phyloP scores from a whole-genome alignment of 2,329 filamentous ascomycete species.

The Didymosphaeria variabile region DNA sequence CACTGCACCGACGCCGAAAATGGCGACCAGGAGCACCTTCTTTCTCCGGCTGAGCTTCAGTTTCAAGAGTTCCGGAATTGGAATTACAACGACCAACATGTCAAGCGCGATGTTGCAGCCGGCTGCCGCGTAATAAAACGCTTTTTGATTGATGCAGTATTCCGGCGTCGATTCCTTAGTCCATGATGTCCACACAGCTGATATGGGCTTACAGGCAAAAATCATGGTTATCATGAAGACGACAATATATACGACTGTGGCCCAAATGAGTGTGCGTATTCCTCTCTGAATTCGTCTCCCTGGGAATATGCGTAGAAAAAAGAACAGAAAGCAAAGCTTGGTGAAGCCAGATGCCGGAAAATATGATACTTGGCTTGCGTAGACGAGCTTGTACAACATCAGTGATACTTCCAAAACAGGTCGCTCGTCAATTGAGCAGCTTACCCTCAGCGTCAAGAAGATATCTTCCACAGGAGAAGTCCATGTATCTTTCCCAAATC shows the following conservation, averaged over 20 bases:
- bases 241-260: conserved; percentile 17
- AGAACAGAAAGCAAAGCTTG: conserved; percentile 35
- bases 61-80: conserved; percentile 19
- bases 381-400: conserved; percentile 15
- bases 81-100: conserved; percentile 18
- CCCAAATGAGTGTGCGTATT: conserved; percentile 14
- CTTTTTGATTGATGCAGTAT: conserved; percentile 19
- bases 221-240: conserved; percentile 27
- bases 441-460: conserved; percentile 46
- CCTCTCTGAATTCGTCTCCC: conserved; percentile 18
- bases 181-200: conserved; percentile 22
- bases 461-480: conserved; percentile 53
- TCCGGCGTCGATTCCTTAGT: conserved; percentile 13
- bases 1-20: conserved; percentile 22
- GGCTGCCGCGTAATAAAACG: conserved; percentile 16
- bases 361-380: conserved; percentile 35
- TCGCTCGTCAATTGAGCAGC: background rate
- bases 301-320: conserved; percentile 39
- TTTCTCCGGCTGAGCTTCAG: conserved; percentile 18
- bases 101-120: conserved; percentile 20
- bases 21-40: conserved; percentile 18
- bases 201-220: conserved; percentile 21
- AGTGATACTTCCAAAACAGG: too few relatives aligned
- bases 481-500: conserved; percentile 62
- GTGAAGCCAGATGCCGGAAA: conserved; percentile 30